Percentiles rank a stretch among this genome's conserved stretches.
Evolutionary conservation across 257 asterid genomes (phyloP).

Genomic region (Solanum ossicruentum): DNA sequence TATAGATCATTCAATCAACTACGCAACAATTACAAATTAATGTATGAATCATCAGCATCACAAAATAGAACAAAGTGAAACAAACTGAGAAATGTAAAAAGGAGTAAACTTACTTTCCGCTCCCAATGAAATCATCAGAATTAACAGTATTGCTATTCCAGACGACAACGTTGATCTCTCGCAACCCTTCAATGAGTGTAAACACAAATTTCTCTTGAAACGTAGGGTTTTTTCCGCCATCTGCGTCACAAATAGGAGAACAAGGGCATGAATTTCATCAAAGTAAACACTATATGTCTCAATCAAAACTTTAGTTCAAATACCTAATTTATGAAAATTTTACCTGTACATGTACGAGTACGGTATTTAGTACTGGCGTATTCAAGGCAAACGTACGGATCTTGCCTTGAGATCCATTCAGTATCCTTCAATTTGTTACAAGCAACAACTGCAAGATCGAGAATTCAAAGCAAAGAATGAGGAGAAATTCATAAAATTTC

Average conservation of each 20-base stretch:
- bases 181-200: conserved; percentile 67
- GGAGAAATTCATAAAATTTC: neutral
- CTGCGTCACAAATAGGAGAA: conserved; percentile 20
- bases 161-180: conserved; percentile 54
- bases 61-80: neutral
- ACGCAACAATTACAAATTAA: neutral
- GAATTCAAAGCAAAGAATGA: neutral
- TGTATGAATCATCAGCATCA: neutral
- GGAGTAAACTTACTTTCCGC: conserved; percentile 56
- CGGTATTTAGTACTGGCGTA: conserved; percentile 63
- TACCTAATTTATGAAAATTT: neutral
- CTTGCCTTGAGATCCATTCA: conserved; percentile 97
- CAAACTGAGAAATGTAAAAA: neutral
- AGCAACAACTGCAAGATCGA: conserved; percentile 47
- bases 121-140: conserved; percentile 76
- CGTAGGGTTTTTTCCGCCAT: conserved; percentile 87
- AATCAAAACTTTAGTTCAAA: neutral
- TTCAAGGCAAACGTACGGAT: conserved; percentile 85
- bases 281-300: neutral
- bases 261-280: neutral
- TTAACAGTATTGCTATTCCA: conserved; percentile 91
- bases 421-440: conserved; percentile 74
- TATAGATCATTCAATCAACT: neutral
- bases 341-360: conserved; percentile 90
- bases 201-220: conserved; percentile 89